Evolutionary conservation across 2,329 filamentous ascomycete genomes (phyloP).

Genomic region (Epicoccum sorghinum): DNA sequence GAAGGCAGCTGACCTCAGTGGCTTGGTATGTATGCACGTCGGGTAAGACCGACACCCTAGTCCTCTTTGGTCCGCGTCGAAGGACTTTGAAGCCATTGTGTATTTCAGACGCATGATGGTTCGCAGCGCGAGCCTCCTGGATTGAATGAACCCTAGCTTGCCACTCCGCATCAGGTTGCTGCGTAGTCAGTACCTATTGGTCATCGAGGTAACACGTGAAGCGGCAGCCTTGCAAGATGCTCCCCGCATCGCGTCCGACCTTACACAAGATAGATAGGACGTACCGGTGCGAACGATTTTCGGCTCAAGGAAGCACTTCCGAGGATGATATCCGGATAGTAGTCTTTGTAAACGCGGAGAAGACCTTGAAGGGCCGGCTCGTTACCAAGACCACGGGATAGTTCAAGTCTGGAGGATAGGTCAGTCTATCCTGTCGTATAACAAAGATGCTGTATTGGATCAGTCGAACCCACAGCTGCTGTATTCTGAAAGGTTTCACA

Average conservation of each 20-base stretch:
- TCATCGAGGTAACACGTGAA: slow-evolving; percentile 25
- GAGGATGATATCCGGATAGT: slow-evolving; percentile 86
- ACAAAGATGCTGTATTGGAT: background rate
- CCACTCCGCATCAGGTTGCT: slow-evolving; percentile 79
- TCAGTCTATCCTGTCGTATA: slow-evolving; percentile 26
- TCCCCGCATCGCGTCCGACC: slow-evolving; percentile 10
- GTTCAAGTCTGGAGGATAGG: slow-evolving; percentile 50
- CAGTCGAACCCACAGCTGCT: slow-evolving; percentile 59
- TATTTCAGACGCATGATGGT: slow-evolving; percentile 46
- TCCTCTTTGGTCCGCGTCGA: slow-evolving; percentile 57
- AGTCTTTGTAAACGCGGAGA: slow-evolving; percentile 84
- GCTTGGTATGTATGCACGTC: slow-evolving; percentile 76
- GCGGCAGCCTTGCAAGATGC: slow-evolving; percentile 21
- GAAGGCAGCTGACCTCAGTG: slow-evolving; percentile 58
- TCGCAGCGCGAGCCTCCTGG: slow-evolving; percentile 61
- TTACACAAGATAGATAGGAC: slow-evolving; percentile 28
- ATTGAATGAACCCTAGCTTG: slow-evolving; percentile 69
- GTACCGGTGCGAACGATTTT: slow-evolving; percentile 47
- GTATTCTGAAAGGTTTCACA: slow-evolving; percentile 82
- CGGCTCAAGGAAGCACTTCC: slow-evolving; percentile 63
- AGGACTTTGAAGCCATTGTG: slow-evolving; percentile 69
- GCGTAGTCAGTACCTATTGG: slow-evolving; percentile 29
- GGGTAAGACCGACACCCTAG: slow-evolving; percentile 62
- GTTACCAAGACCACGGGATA: slow-evolving; percentile 59
- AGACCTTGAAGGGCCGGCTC: slow-evolving; percentile 77